Base-by-base conservation (phyloP, 139 green algal species). In the Picochlorum sp. region DNA sequence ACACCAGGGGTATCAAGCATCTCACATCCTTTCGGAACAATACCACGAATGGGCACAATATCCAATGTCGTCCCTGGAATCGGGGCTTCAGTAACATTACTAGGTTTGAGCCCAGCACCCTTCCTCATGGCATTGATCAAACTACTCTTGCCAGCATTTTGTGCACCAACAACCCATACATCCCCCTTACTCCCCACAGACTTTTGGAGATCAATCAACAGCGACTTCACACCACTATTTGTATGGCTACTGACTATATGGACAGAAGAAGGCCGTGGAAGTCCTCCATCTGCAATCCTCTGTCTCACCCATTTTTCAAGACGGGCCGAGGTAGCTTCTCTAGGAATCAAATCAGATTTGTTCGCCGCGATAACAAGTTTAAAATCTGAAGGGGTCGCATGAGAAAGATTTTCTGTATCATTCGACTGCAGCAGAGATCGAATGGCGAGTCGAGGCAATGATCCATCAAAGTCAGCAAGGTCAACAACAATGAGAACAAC, bases 1-100 rank as follows among this genome's bases (percentile, higher is more conserved):
- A 99, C 85, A n/a, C 92, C 94, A 13, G 94, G 94, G 0, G 94
- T 99, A 83, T 99, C 94, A 63, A 94, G 77, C 66, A 93, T 79
- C 37, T 74, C 72, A 50, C 66, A 91, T 8, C 80, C 69, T 11
- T 74, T 67, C 18, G 87, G 81, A 63, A 96, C 84, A 52, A 99
- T 50, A 14, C 84, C 86, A 1, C 72, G 47, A 30, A 97, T 82
- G 11, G 72, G 68, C 23, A 97, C 67, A 31, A 97, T 76, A 31
- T 77, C 88, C 21, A 99, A 81, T 0, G 94, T 99, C 8, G 94
- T 99, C 56, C 94, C 94, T 1, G 94, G 91, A 31, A 97, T 62
- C 1, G 81, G 62, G 1, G 91, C 88, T 15, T 89, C 81, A 15
- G 94, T 97, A 11, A 93, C 78, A 28, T 81, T 72, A 23, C 45